These are phyloP conservation scores for Coemansia sp. DNA, from an alignment of 192 early-diverging fungal genomes.

Conservation along the genomic window DNA sequence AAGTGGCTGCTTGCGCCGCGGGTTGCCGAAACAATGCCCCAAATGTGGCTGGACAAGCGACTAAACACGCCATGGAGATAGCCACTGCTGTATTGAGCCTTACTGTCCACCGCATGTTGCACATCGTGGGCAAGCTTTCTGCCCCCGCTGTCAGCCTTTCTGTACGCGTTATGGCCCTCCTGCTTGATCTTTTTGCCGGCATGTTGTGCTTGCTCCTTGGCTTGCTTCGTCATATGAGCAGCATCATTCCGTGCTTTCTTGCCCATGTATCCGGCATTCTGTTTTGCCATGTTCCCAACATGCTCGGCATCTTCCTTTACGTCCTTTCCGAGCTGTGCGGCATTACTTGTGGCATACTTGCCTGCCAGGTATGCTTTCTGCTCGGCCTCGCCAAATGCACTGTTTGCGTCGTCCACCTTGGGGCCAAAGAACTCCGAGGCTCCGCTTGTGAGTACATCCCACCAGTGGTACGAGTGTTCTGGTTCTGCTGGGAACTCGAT, in stretches of 20 bases:
- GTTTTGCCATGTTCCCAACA: constrained; percentile 11
- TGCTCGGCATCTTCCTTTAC: constrained; percentile 13
- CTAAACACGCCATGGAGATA: constrained; percentile 9
- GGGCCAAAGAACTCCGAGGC: constrained; percentile 22
- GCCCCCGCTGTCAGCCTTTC: constrained; percentile 13
- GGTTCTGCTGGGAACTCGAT: neutral
- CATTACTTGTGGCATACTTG: constrained; percentile 20
- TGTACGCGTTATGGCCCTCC: constrained; percentile 17
- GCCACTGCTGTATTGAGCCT: neutral
- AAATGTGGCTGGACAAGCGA: constrained; percentile 3
- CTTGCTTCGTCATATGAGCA: constrained; percentile 10
- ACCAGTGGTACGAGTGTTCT: constrained; percentile 38
- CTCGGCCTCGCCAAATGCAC: constrained; percentile 10
- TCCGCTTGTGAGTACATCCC: constrained; percentile 36
- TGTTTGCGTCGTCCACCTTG: constrained; percentile 14
- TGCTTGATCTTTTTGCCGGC: constrained; percentile 15
- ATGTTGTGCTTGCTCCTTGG: constrained; percentile 1
- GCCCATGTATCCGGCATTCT: constrained; percentile 7
- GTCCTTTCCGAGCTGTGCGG: constrained; percentile 13
- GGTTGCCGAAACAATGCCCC: constrained; percentile 10
- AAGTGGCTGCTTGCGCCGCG: constrained; percentile 33
- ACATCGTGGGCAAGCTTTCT: constrained; percentile 5
- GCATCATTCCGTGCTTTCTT: constrained; percentile 9
- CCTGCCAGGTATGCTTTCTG: constrained; percentile 12
- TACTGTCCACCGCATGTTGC: neutral